Evolutionary conservation across 129 eudicot species (phyloP).

Genomic region (Cynara cardunculus): DNA sequence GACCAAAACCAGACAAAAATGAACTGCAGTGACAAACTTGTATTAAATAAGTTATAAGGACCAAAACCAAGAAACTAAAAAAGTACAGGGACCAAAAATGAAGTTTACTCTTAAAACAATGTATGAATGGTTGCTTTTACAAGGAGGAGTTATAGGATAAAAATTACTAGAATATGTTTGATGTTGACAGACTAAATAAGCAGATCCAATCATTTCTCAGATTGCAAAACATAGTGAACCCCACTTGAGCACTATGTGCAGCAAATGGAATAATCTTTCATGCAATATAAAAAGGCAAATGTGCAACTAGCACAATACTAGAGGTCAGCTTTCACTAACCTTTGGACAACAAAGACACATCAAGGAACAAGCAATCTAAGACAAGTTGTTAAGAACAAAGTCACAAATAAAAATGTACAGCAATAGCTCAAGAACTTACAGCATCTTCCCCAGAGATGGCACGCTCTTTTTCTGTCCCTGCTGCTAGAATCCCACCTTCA

Average conservation of each 20-base stretch:
- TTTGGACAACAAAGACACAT: neutral
- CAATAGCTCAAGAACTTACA: conserved; percentile 38
- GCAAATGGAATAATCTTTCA: neutral
- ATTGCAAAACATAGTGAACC: neutral
- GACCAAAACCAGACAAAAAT: neutral
- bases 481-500: conserved; percentile 61
- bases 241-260: neutral
- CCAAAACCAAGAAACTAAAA: neutral
- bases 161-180: neutral
- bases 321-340: neutral
- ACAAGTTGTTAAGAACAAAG: neutral
- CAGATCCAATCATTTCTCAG: neutral
- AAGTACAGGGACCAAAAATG: neutral
- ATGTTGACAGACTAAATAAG: neutral
- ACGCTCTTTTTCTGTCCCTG: conserved; percentile 75
- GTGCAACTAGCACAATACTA: neutral
- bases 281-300: neutral
- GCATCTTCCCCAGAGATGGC: conserved; percentile 70
- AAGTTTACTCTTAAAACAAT: neutral
- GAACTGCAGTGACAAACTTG: neutral
- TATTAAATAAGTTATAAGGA: neutral
- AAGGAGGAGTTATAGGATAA: neutral
- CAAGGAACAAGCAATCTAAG: neutral
- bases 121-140: neutral
- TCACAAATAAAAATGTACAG: neutral